Conservation (phyloP, 108 stramenopile species). For the Stephanodiscus minutulus region DNA sequence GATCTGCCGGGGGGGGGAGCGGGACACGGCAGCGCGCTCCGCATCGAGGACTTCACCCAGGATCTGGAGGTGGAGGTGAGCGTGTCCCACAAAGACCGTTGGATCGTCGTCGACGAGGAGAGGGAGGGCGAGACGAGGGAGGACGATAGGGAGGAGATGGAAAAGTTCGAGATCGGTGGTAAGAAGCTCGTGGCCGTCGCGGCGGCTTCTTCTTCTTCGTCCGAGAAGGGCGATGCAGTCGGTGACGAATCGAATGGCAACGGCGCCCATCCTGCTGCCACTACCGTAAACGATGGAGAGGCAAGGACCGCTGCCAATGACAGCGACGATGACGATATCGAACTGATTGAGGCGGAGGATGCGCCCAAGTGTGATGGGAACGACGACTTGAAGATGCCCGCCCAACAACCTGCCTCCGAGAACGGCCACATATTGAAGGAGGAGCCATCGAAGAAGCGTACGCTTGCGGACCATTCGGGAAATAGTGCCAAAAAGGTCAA, state of each 20-base stretch:
- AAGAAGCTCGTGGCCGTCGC: constrained; percentile 43
- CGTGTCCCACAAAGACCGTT: constrained; percentile 64
- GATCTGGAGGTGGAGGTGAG: constrained; percentile 82
- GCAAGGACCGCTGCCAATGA: constrained; percentile 1
- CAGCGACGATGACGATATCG: constrained; percentile 36
- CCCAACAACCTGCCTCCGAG: constrained; percentile 10
- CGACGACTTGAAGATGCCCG: constrained; percentile 6
- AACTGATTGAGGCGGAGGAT: constrained; percentile 23
- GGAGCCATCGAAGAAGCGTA: constrained; percentile 24
- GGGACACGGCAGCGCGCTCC: constrained; percentile 78
- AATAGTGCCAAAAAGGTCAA: constrained; percentile 56
- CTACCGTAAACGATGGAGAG: constrained; percentile 2
- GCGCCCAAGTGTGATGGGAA: constrained; percentile 34
- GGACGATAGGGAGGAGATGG: constrained; percentile 55
- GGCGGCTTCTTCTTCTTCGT: background rate
- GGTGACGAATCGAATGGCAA: background rate
- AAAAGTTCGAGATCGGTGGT: constrained; percentile 70
- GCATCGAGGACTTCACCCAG: constrained; percentile 89
- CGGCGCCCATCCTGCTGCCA: background rate
- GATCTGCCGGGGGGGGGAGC: constrained; percentile 87
- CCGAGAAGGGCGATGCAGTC: constrained; percentile 10
- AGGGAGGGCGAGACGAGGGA: constrained; percentile 41
- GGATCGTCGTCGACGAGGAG: constrained; percentile 33
- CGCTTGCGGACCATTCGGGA: constrained; percentile 13
- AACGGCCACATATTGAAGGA: constrained; percentile 17